Conservation (phyloP, 2,329 filamentous ascomycete species). For the Colletotrichum horii region DNA sequence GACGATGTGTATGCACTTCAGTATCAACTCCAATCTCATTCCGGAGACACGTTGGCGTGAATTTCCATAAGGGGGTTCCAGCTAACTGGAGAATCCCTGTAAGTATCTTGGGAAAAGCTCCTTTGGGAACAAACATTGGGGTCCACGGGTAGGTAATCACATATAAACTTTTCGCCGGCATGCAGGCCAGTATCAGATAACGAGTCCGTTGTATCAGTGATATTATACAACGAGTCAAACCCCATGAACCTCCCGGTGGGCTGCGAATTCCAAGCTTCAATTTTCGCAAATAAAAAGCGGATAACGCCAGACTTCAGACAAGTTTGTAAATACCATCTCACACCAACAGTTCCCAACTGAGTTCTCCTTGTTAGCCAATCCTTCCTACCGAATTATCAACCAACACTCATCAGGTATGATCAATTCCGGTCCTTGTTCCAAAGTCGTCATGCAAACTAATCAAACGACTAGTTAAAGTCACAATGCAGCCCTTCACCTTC, state of each 20-base stretch:
- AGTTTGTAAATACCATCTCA: not conserved
- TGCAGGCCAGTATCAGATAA: not conserved
- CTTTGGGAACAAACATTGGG: not conserved
- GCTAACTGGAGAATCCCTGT: not conserved
- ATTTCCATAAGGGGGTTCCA: not conserved
- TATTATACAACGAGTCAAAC: not conserved
- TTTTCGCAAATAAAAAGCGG: not conserved
- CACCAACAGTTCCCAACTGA: not conserved
- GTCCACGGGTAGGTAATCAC: too few species aligned
- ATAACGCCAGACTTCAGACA: not conserved
- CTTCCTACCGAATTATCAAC: not conserved
- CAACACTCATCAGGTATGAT: not conserved
- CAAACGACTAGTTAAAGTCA: not conserved
- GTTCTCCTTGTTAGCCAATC: not conserved
- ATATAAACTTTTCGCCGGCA: not conserved
- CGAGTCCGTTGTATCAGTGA: not conserved
- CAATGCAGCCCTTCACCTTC: not conserved
- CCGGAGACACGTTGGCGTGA: not conserved
- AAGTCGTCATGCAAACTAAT: not conserved
- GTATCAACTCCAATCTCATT: not conserved
- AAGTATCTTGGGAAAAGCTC: not conserved
- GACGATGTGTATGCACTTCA: not conserved
- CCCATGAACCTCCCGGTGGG: not conserved
- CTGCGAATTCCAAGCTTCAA: not conserved
- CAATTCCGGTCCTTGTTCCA: not conserved